Conservation (phyloP, 2,329 filamentous ascomycete species). For the Neocucurbitaria cava region DNA sequence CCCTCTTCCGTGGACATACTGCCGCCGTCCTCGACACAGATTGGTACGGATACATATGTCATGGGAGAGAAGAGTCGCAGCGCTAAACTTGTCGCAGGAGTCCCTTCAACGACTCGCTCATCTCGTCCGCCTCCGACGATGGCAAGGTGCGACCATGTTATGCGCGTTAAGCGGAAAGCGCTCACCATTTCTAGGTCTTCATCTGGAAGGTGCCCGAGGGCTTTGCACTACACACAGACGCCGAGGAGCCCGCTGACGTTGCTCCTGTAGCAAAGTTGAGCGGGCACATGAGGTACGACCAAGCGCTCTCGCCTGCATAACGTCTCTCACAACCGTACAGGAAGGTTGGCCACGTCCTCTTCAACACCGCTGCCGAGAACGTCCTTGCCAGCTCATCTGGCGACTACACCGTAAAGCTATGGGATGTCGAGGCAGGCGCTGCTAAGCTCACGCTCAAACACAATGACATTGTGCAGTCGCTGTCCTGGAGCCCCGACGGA, state of each 20-base stretch:
- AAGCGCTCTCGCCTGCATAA: not conserved
- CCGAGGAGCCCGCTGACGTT: slow-evolving; percentile 83
- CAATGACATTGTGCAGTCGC: slow-evolving; percentile 89
- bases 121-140: slow-evolving; percentile 95
- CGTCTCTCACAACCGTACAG: slow-evolving; percentile 56
- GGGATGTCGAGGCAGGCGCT: slow-evolving; percentile 86
- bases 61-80: not conserved
- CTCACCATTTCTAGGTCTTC: slow-evolving; percentile 66
- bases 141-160: slow-evolving; percentile 69
- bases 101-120: slow-evolving; percentile 91
- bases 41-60: slow-evolving; percentile 65
- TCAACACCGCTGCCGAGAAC: slow-evolving; percentile 95
- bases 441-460: slow-evolving; percentile 80
- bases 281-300: slow-evolving; percentile 80
- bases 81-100: slow-evolving; percentile 65
- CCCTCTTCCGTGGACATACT: slow-evolving; percentile 94
- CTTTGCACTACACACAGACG: slow-evolving; percentile 84
- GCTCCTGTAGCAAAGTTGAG: slow-evolving; percentile 79
- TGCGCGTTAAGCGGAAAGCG: not conserved
- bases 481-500: slow-evolving; percentile 94
- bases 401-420: slow-evolving; percentile 93
- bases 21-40: slow-evolving; percentile 96
- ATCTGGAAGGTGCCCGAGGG: slow-evolving; percentile 92
- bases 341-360: slow-evolving; percentile 97
- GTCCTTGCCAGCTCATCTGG: slow-evolving; percentile 94